Evolutionary conservation across 2,329 filamentous ascomycete species (phyloP), one percentile per base, ranked within the genome.

Genomic region (Penicillium sp.): DNA sequence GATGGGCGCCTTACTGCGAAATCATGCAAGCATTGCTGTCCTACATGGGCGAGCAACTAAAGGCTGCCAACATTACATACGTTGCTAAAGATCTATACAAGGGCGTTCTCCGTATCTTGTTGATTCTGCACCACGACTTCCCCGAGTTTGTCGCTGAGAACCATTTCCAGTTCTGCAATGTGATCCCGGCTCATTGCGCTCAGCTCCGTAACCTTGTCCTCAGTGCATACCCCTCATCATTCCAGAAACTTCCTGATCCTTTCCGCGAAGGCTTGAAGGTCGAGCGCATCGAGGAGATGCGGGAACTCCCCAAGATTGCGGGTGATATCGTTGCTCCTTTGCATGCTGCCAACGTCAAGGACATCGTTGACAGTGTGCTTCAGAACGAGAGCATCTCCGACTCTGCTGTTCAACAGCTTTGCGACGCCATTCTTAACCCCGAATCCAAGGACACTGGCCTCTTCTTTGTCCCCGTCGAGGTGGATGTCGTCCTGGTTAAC

Each of bases 51-150:
- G 88, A 93, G 63, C 83, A 94, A 59, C 80, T 96, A 61, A 94
- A 93, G 74, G 82, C 86, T 10, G 78, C 87, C 29, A 86, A 86
- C 56, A 82, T 91, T 16, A 81, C 86, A 4, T 80, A 85, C 34
- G 82, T 89, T 49, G 85, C 87, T 34, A 92, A 90, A 71, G 90
- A 93, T 53, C 85, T 96, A 59, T 97, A 96, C 72, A 87, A 90
- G 58, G 91, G 88, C 9, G 85, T 89, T 1, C 78, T 96, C 46
- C 92, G 95, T 69, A 84, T 97, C 57, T 78, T 97, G 53, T 79
- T 96, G 34, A 83, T 96, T 50, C 79, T 99, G 51, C 90, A 96
- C 64, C 94, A 97, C 69, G 94, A 99, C 72, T 97, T 91, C 74
- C 89, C 93, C 0, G 92, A 97, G 55, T 99, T 96, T 73, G 78